Evolutionary conservation across 495 filamentous ascomycete species (phyloP), one percentile per base, ranked within the genome.

Genomic region (Pyronema omphalodes): DNA sequence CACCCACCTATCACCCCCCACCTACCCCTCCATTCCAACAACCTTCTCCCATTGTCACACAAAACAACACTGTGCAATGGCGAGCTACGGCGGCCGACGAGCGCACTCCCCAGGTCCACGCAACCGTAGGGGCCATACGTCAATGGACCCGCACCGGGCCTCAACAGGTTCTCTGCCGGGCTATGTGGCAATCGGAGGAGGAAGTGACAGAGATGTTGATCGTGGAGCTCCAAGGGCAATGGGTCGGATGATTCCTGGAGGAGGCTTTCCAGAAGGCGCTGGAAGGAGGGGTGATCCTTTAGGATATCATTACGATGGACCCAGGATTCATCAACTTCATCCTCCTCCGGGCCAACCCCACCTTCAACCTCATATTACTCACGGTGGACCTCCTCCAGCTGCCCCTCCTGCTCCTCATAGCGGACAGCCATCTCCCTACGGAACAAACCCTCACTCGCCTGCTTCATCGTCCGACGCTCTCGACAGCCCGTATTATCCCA

Each of bases 151-250:
- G 34, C 53, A 52, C 36, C 53, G 57, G 19, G 60, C 60, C 7
- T 63, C 61, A 18, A 63, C 61, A 37, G 60, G 61, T 7, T 63
- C 61, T 9, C 36, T 63, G 6, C 53, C 47, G 6, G 45, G 54
- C 1, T 9, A 6, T 5, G 41, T 3, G 6, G 39, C 12, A 47
- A 7, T 23, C 9, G 44, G 44, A 47, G 44, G 44, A 12, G 44
- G 44, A 14, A 18, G 19, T 47, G 44, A 18, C 14, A 47, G 44
- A 29, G 44, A 29, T 29, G 23, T 18, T 18, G 39, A 41, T 23
- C 9, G 44, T 1, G 44, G 12, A 17, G 18, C 12, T 14, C 9
- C 9, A 33, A 52, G 39, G 50, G 50, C 4, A 33, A 19, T 9
- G 8, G 50, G 35, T 34, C 50, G 36, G 50, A 52, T 52, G 50